A percentile compares a stretch with the other conserved stretches of the same genome.
phyloP scores from a whole-genome alignment of 768 basidiomycete species.

The Pulveroboletus frians region DNA sequence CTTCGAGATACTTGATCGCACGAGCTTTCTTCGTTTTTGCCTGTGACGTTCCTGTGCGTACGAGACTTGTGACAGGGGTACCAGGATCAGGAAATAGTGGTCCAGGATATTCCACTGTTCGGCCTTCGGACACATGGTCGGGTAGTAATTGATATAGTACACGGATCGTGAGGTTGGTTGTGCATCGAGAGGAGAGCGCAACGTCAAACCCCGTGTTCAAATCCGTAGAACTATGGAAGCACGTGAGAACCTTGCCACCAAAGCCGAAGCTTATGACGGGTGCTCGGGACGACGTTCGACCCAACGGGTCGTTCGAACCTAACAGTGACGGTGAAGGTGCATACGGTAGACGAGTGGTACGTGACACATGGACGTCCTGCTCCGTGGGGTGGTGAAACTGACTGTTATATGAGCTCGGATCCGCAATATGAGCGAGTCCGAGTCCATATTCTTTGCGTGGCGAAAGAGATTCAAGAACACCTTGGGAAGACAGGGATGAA shows the following conservation, averaged over 20 bases:
- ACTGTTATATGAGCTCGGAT: slow-evolving; percentile 13
- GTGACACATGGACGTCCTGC: slow-evolving; percentile 27
- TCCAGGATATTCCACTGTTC: slow-evolving; percentile 69
- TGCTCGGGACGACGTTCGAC: slow-evolving; percentile 62
- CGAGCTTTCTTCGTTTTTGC: slow-evolving; percentile 78
- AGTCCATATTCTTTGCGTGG: slow-evolving; percentile 29
- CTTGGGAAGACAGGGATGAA: slow-evolving; percentile 36
- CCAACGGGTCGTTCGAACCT: slow-evolving; percentile 78
- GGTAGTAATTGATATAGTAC: slow-evolving; percentile 66
- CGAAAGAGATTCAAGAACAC: slow-evolving; percentile 9
- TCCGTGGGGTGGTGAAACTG: slow-evolving; percentile 16
- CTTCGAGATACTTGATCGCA: slow-evolving; percentile 74
- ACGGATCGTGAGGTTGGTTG: slow-evolving; percentile 65
- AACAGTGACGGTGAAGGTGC: slow-evolving; percentile 81
- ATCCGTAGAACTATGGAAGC: slow-evolving; percentile 71
- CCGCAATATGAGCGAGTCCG: slow-evolving; percentile 15
- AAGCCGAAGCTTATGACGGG: slow-evolving; percentile 90
- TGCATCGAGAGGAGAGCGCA: slow-evolving; percentile 64
- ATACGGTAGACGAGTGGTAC: slow-evolving; percentile 51
- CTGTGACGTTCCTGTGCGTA: slow-evolving; percentile 57
- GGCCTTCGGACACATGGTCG: slow-evolving; percentile 52
- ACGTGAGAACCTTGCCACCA: slow-evolving; percentile 85
- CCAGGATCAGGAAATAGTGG: slow-evolving; percentile 80
- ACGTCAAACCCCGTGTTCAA: slow-evolving; percentile 74
- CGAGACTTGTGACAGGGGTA: slow-evolving; percentile 56